These are phyloP conservation scores for Clavariopsis aquatica DNA, from an alignment of 495 filamentous ascomycete genomes.

Conservation along the genomic window DNA sequence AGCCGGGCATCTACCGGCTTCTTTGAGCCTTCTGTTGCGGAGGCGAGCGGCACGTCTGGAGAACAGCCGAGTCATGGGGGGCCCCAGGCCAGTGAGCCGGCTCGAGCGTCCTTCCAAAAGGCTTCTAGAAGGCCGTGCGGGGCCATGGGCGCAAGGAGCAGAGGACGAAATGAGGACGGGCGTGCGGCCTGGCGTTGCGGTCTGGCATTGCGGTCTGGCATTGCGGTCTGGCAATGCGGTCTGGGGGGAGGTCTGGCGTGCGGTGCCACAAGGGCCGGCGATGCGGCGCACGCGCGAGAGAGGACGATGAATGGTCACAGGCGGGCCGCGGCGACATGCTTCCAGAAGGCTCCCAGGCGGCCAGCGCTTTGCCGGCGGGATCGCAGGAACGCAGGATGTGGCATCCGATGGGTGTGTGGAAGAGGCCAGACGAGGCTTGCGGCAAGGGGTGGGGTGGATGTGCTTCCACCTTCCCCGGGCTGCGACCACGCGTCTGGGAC, in stretches of 20 bases:
- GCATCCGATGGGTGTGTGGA: constrained; percentile 14
- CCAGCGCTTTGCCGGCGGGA: constrained; percentile 15
- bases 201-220: too few relatives aligned
- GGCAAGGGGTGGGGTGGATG: constrained; percentile 6
- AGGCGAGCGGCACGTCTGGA: constrained; percentile 8
- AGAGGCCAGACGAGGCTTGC: constrained; percentile 22
- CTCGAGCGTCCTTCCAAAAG: constrained; percentile 33
- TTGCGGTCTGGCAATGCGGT: too few relatives aligned
- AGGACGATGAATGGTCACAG: constrained; percentile 16
- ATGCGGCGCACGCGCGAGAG: constrained; percentile 13
- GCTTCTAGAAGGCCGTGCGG: constrained; percentile 10
- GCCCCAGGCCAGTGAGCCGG: not conserved
- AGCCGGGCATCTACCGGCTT: constrained; percentile 28
- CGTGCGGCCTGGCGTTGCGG: too few relatives aligned
- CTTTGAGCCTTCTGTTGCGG: constrained; percentile 6
- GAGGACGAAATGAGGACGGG: constrained; percentile 14
- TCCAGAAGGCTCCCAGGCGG: constrained; percentile 6
- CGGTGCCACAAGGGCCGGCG: not conserved
- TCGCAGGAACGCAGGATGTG: constrained; percentile 12
- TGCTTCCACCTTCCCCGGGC: constrained; percentile 23
- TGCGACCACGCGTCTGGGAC: constrained; percentile 28
- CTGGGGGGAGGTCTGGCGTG: too few relatives aligned
- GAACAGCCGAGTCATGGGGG: constrained; percentile 7
- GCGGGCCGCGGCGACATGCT: constrained; percentile 13
- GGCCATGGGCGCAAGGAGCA: not conserved